Conservation (phyloP, 2,329 filamentous ascomycete species). For the Bertia moriformis region DNA sequence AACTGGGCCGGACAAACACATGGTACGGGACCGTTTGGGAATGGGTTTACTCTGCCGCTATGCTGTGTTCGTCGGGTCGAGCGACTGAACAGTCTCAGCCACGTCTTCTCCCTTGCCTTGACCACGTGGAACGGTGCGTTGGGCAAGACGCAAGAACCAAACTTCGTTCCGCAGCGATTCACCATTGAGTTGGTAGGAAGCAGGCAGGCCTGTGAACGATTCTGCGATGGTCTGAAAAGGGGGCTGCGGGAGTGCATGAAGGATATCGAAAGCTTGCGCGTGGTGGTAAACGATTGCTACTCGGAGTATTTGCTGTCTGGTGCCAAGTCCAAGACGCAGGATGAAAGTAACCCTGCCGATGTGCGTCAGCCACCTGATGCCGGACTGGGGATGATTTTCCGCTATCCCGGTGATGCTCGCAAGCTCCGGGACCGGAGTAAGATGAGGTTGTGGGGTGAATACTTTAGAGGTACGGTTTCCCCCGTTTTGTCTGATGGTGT, state of each 20-base stretch:
- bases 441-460: slow-evolving; percentile 95
- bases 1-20: slow-evolving; percentile 86
- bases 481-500: not conserved
- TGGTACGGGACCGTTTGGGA: slow-evolving; percentile 80
- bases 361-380: slow-evolving; percentile 58
- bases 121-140: slow-evolving; percentile 78
- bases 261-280: slow-evolving; percentile 71
- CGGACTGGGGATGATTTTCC: slow-evolving; percentile 79
- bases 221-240: slow-evolving; percentile 89
- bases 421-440: slow-evolving; percentile 91
- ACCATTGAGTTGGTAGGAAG: slow-evolving; percentile 84
- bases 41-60: slow-evolving; percentile 87
- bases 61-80: slow-evolving; percentile 87
- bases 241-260: slow-evolving; percentile 76
- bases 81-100: slow-evolving; percentile 79
- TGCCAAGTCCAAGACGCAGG: slow-evolving; percentile 30
- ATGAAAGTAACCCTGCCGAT: slow-evolving; percentile 31
- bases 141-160: slow-evolving; percentile 21
- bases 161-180: slow-evolving; percentile 60
- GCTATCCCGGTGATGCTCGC: slow-evolving; percentile 85
- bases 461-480: slow-evolving; percentile 41
- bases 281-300: slow-evolving; percentile 72
- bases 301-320: slow-evolving; percentile 62
- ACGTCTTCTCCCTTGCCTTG: slow-evolving; percentile 82
- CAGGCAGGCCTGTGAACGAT: slow-evolving; percentile 77